Evolutionary conservation across 2,329 filamentous ascomycete genomes (phyloP).

Genomic region (Paecilomyces sp.): DNA sequence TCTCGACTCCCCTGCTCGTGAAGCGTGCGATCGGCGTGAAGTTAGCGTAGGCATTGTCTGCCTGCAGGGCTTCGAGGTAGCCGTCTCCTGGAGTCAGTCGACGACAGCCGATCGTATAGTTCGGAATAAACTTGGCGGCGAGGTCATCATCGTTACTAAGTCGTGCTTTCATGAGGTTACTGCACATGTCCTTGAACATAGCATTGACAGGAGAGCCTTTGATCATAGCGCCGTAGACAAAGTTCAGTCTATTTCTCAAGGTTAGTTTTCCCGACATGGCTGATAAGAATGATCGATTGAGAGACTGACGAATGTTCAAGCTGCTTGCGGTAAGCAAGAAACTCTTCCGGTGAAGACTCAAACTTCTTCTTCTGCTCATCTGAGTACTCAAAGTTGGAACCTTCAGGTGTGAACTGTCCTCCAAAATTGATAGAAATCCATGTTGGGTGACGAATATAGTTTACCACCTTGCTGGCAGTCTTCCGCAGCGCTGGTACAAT

Average conservation of each 20-base stretch:
- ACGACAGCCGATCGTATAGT: slow-evolving; percentile 18
- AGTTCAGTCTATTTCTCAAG: slow-evolving; percentile 1
- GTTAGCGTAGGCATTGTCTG: slow-evolving; percentile 14
- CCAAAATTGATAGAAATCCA: slow-evolving; percentile 18
- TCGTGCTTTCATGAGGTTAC: slow-evolving; percentile 11
- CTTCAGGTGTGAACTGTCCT: slow-evolving; percentile 15
- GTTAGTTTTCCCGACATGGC: not conserved
- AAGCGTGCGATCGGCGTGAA: slow-evolving; percentile 15
- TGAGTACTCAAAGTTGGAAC: slow-evolving; percentile 14
- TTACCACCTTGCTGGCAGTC: slow-evolving; percentile 14
- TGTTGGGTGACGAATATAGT: slow-evolving; percentile 21
- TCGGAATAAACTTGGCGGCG: slow-evolving; percentile 15
- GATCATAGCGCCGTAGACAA: slow-evolving; percentile 9
- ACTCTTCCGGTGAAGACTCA: slow-evolving; percentile 7
- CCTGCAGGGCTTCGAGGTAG: slow-evolving; percentile 19
- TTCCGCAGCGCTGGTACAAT: slow-evolving; percentile 13
- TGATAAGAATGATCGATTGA: not conserved
- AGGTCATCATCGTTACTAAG: slow-evolving; percentile 10
- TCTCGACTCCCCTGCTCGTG: slow-evolving; percentile 13
- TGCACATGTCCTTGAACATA: not conserved
- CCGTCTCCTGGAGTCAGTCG: slow-evolving; percentile 20
- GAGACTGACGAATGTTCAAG: slow-evolving; percentile 13
- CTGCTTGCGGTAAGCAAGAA: slow-evolving; percentile 13
- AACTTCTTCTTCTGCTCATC: slow-evolving; percentile 17
- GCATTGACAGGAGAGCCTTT: slow-evolving; percentile 4